Base-by-base conservation (phyloP, 805 yeast genomes). In the Schwanniomyces occidentalis region DNA sequence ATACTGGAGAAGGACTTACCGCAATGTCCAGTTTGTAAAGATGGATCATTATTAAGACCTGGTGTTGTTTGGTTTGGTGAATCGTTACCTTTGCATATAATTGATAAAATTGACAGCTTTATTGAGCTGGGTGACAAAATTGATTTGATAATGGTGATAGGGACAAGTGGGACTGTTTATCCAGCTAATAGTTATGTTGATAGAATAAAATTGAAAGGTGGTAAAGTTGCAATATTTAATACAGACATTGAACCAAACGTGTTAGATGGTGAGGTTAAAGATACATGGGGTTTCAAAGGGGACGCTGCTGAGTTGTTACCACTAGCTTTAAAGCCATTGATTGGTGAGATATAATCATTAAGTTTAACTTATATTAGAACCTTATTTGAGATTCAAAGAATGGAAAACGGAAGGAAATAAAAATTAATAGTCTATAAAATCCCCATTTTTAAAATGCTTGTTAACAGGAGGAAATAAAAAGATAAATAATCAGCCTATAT, bases 61-160 rank as follows among this genome's bases (percentile, higher is more conserved):
- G 95, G 93, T 0, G 95, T 89, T 3, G 90, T 88, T 5, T 89
- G 96, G 96, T 87, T 84, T 60, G 96, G 96, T n/a, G 97, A 89
- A 58, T 73, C 88, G 10, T 62, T 89, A 28, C 87, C 95, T 0
- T 56, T 85, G 35, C 61, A 61, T 30, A 73, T 71, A 8, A 73
- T 89, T 38, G 81, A 79, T 41, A 62, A 62, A 27, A 87, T 86
- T 4, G 96, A 88, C 59, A 77, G 75, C 27, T 88, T 85, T 47
- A 69, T 87, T 5, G 72, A 76, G 44, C 50, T 64, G 8, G 64
- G 52, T 1, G 65, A 65, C 16, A 58, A 58, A 4, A 81, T 85
- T 15, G 96, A 88, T 49, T 60, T 89, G 49, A 79, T 87, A 3
- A 62, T 88, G 32, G 95, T 89, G 10, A 76, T 89, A 6, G 96